Conservation (phyloP, 2,329 filamentous ascomycete species). For the Fusarium scirpi region DNA sequence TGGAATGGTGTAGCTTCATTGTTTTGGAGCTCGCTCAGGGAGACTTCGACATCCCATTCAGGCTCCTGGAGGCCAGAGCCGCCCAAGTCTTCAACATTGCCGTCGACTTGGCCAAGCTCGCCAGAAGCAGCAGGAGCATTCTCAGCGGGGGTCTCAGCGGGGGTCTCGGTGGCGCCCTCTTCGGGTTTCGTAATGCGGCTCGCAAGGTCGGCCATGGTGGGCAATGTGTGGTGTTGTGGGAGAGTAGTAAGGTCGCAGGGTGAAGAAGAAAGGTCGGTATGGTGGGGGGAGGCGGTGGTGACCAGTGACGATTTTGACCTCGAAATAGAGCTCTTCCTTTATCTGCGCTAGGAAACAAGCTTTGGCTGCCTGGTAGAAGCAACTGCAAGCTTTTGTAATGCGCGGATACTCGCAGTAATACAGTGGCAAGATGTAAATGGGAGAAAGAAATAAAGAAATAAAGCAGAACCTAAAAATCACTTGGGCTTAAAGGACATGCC, state of each 20-base stretch:
- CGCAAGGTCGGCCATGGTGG: constrained; percentile 62
- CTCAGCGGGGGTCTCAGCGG: constrained; percentile 23
- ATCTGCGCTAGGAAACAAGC: constrained; percentile 19
- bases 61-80: constrained; percentile 74
- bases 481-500: constrained; percentile 29
- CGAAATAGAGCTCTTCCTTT: constrained; percentile 19
- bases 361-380: not conserved
- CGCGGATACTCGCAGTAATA: not conserved
- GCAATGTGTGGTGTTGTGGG: constrained; percentile 1
- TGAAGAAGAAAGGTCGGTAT: constrained; percentile 29
- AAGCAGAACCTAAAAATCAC: constrained; percentile 19
- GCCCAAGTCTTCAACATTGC: constrained; percentile 51
- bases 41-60: constrained; percentile 90
- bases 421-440: not conserved
- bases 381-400: not conserved
- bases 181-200: constrained; percentile 64
- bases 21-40: constrained; percentile 87
- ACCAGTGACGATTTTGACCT: constrained; percentile 31
- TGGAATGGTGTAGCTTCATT: constrained; percentile 89
- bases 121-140: constrained; percentile 35
- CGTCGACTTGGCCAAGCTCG: constrained; percentile 54
- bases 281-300: constrained; percentile 28
- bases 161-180: constrained; percentile 42
- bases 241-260: constrained; percentile 11
- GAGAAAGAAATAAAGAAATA: not conserved